Conservation (phyloP, 2,329 filamentous ascomycete genomes). For the Trichothecium roseum region DNA sequence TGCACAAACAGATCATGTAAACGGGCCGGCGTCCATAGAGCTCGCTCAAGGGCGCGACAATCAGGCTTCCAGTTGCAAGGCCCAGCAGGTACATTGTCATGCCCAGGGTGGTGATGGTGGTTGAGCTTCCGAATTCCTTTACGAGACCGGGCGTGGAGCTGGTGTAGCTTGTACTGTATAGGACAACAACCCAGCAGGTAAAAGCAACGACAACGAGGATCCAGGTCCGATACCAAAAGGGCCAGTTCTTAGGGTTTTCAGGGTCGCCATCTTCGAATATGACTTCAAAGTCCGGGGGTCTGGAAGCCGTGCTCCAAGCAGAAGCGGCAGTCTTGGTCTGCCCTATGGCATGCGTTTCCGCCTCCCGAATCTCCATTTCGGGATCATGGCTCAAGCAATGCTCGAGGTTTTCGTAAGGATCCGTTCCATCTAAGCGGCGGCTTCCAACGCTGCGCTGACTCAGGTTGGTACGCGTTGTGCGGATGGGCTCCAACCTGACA, state of each 20-base stretch:
- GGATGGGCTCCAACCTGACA: neutral
- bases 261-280: constrained; percentile 56
- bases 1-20: constrained; percentile 53
- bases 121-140: constrained; percentile 49
- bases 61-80: constrained; percentile 58
- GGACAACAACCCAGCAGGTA: constrained; percentile 42
- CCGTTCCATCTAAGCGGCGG: constrained; percentile 11
- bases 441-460: constrained; percentile 8
- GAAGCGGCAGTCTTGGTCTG: constrained; percentile 31
- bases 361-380: constrained; percentile 24
- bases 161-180: constrained; percentile 74
- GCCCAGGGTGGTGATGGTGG: constrained; percentile 59
- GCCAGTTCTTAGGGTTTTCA: constrained; percentile 60
- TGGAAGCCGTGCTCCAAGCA: constrained; percentile 29
- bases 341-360: constrained; percentile 29
- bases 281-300: constrained; percentile 57
- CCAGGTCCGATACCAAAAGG: constrained; percentile 36
- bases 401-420: constrained; percentile 24
- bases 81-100: constrained; percentile 72
- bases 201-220: constrained; percentile 33
- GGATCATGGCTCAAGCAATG: constrained; percentile 24
- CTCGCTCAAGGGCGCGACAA: constrained; percentile 66
- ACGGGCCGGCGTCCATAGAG: constrained; percentile 59
- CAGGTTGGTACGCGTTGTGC: constrained; percentile 11
- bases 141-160: constrained; percentile 60